Evolutionary conservation across 2,329 filamentous ascomycete genomes (phyloP).

Genomic region (Tolypocladium album): DNA sequence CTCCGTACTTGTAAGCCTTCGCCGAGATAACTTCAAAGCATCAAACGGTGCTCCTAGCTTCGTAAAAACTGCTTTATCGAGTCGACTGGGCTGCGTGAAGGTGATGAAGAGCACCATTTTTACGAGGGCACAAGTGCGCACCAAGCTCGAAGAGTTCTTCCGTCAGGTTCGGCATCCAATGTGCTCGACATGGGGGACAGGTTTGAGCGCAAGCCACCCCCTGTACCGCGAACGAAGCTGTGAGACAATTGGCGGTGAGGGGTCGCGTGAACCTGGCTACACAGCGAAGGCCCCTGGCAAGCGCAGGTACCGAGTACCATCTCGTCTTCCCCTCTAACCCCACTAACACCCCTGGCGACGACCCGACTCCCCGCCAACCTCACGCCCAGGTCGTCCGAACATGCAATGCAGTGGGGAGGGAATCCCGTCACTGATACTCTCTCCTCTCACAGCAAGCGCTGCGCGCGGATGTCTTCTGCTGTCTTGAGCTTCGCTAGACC

Average conservation of each 20-base stretch:
- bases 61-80: background rate
- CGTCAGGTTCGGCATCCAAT: no score
- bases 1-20: background rate
- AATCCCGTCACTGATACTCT: conserved; percentile 22
- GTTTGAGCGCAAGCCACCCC: background rate
- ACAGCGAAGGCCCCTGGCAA: no score
- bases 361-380: conserved; percentile 1
- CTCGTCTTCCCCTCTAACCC: background rate
- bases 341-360: background rate
- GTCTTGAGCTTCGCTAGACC: conserved; percentile 10
- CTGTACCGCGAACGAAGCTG: background rate
- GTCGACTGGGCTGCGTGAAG: background rate
- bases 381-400: background rate
- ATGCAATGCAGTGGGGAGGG: conserved; percentile 6
- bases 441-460: conserved; percentile 19
- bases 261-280: conserved; percentile 1
- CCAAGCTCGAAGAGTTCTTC: background rate
- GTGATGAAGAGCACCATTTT: background rate
- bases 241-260: conserved; percentile 4
- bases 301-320: conserved; percentile 2
- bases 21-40: background rate
- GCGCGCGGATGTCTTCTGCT: conserved; percentile 19
- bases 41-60: no score
- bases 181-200: background rate
- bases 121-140: background rate